phyloP scores from a whole-genome alignment of 495 filamentous ascomycete species.

The Aspergillus avenaceus region DNA sequence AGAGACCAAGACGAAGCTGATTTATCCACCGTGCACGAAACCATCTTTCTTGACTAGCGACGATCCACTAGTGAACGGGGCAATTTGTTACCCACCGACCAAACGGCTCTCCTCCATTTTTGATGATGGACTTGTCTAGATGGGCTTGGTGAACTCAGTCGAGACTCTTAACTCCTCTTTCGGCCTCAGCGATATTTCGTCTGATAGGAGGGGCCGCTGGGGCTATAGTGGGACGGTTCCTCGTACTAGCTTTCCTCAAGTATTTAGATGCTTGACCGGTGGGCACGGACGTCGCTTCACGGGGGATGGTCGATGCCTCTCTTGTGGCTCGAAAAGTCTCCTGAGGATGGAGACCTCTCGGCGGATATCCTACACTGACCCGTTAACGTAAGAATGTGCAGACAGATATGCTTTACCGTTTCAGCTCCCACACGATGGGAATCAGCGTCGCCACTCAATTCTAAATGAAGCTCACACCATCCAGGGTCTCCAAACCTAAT shows the following conservation, averaged over 20 bases:
- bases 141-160: not conserved
- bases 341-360: not conserved
- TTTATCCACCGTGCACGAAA: conserved; percentile 7
- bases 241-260: not conserved
- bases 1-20: not conserved
- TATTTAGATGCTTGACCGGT: not conserved
- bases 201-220: not conserved
- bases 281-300: not conserved
- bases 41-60: conserved; percentile 1
- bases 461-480: not conserved
- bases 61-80: conserved; percentile 10
- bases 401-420: not conserved
- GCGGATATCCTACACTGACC: not conserved
- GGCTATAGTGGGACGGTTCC: not conserved
- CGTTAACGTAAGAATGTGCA: not conserved
- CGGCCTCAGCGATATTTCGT: not conserved
- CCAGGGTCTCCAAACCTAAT: not conserved
- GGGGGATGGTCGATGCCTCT: not conserved
- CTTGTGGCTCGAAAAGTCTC: not conserved
- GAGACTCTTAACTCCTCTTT: not conserved
- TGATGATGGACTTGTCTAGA: not conserved
- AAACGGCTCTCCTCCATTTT: conserved; percentile 15
- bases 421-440: no score
- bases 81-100: conserved; percentile 12
- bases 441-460: no score